These are phyloP conservation scores for Plantago major DNA, from an alignment of 257 asterid genomes.

Conservation along the genomic window DNA sequence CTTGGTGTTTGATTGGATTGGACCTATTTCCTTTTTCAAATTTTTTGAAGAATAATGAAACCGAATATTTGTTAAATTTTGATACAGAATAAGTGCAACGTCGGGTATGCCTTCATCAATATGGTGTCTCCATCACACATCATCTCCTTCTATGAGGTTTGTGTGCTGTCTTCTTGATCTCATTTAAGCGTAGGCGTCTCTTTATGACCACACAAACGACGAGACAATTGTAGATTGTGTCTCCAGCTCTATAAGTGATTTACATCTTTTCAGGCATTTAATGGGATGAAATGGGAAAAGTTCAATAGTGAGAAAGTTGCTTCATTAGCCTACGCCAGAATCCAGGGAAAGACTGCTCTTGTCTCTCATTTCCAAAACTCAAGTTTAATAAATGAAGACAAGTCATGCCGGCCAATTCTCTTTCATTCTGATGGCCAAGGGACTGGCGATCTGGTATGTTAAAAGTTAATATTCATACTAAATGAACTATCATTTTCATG, in stretches of 20 bases:
- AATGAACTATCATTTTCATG: background rate
- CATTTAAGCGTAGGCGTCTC: background rate
- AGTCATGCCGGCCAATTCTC: conserved; percentile 82
- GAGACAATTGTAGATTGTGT: background rate
- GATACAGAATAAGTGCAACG: conserved; percentile 93
- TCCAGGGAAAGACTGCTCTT: conserved; percentile 80
- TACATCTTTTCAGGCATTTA: conserved; percentile 49
- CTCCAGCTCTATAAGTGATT: background rate
- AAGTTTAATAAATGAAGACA: conserved; percentile 95
- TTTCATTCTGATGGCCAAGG: conserved; percentile 82
- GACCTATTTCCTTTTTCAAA: background rate
- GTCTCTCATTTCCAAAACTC: conserved; percentile 93
- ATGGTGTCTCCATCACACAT: conserved; percentile 86
- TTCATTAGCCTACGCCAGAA: conserved; percentile 87
- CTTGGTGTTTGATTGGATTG: background rate
- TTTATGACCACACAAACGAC: background rate
- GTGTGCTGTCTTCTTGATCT: conserved; percentile 22
- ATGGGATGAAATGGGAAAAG: conserved; percentile 98
- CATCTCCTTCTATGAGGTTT: conserved; percentile 76
- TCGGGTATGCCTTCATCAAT: conserved; percentile 94
- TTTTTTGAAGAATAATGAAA: conserved; percentile 16
- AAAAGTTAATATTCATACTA: background rate
- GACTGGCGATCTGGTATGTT: conserved; percentile 54
- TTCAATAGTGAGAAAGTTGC: conserved; percentile 96
- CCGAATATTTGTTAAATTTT: conserved; percentile 11